These are phyloP conservation scores for Entophlyctis luteolus DNA, from an alignment of 192 early-diverging fungal genomes.

Conservation along the genomic window DNA sequence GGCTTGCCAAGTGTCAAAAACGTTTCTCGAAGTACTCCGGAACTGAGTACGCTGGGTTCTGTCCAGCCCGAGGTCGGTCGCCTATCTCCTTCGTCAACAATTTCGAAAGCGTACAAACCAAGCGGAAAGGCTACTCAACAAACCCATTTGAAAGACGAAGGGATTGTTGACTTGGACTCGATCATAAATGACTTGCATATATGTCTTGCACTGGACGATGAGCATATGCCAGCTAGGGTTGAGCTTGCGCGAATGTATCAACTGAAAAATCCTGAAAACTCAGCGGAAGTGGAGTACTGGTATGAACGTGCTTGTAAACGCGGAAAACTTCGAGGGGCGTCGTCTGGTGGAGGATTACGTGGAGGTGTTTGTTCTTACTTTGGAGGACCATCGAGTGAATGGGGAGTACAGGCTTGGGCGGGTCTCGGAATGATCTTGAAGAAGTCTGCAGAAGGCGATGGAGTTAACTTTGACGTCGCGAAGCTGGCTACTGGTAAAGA, in stretches of 20 bases:
- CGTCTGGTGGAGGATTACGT: slow-evolving; percentile 28
- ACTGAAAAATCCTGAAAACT: slow-evolving; percentile 1
- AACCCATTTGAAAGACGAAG: slow-evolving; percentile 7
- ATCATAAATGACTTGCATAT: slow-evolving; percentile 30
- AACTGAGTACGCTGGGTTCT: not conserved
- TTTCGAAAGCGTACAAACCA: not conserved
- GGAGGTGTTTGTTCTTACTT: slow-evolving; percentile 32
- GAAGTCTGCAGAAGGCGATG: not conserved
- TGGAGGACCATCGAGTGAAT: slow-evolving; percentile 44
- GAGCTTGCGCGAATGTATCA: slow-evolving; percentile 40
- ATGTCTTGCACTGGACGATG: slow-evolving; percentile 38
- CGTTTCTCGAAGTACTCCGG: not conserved
- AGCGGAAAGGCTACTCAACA: too few species aligned
- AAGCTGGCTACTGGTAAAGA: slow-evolving; percentile 29
- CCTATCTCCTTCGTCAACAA: not conserved
- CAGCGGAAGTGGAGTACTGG: slow-evolving; percentile 37
- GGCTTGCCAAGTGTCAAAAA: not conserved
- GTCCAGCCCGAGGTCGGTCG: not conserved
- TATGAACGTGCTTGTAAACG: slow-evolving; percentile 39
- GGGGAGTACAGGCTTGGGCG: slow-evolving; percentile 45
- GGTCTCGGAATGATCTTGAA: slow-evolving; percentile 30
- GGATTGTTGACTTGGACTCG: slow-evolving; percentile 27
- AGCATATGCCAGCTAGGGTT: slow-evolving; percentile 45
- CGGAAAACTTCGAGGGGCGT: slow-evolving; percentile 34
- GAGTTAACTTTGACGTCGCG: not conserved